Evolutionary conservation across 2,329 filamentous ascomycete species (phyloP).

Genomic region (Stemphylium lycopersici): DNA sequence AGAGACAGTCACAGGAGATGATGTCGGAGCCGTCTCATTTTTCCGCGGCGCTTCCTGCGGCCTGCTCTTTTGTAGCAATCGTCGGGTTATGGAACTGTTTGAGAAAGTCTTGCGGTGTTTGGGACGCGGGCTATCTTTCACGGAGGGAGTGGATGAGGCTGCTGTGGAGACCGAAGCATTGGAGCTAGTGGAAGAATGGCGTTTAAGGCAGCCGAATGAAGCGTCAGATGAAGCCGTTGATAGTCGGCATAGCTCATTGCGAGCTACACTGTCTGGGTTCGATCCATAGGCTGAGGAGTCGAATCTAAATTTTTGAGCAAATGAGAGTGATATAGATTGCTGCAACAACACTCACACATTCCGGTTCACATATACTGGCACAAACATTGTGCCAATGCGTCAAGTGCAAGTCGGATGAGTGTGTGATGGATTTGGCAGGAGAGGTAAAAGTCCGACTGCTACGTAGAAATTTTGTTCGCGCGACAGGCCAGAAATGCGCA

Average conservation of each 20-base stretch:
- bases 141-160: conserved; percentile 21
- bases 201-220: conserved; percentile 14
- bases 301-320: conserved; percentile 21
- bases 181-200: conserved; percentile 18
- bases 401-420: not conserved
- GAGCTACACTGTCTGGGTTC: conserved; percentile 8
- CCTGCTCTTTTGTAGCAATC: conserved; percentile 20
- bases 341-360: conserved; percentile 22
- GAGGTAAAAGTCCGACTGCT: not conserved
- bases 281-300: conserved; percentile 13
- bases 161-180: conserved; percentile 15
- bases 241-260: conserved; percentile 7
- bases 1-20: not conserved
- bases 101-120: conserved; percentile 24
- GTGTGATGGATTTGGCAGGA: not conserved
- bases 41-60: conserved; percentile 5
- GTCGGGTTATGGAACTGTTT: conserved; percentile 16
- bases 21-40: conserved; percentile 2
- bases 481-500: not conserved
- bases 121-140: conserved; percentile 2
- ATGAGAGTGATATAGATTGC: not conserved
- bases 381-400: conserved; percentile 22
- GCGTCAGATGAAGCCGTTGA: conserved; percentile 17
- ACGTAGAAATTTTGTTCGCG: not conserved
- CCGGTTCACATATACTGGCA: conserved; percentile 16